These are phyloP conservation scores for Phytophthora pseudosyringae DNA, from an alignment of 352 stramenopile genomes.

Conservation along the genomic window DNA sequence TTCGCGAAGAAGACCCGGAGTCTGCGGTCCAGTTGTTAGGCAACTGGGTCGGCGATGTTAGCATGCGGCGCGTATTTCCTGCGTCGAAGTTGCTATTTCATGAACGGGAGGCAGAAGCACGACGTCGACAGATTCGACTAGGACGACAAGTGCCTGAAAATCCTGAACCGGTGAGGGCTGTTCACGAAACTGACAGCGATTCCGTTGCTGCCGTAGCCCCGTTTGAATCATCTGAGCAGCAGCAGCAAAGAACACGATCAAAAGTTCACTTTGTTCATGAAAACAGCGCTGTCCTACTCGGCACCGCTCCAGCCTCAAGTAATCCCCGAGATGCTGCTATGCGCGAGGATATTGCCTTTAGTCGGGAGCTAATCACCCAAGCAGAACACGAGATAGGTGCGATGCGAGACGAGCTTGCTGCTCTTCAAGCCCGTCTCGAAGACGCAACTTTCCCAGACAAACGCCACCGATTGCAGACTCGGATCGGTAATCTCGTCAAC, in stretches of 20 bases:
- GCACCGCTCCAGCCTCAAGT: neutral
- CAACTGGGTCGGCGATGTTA: slow-evolving; percentile 57
- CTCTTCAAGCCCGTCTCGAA: slow-evolving; percentile 52
- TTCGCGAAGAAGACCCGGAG: slow-evolving; percentile 40
- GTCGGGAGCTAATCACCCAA: slow-evolving; percentile 68
- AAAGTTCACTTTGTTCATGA: neutral
- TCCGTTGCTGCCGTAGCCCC: slow-evolving; percentile 14
- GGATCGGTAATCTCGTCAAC: slow-evolving; percentile 56
- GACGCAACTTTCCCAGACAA: slow-evolving; percentile 44
- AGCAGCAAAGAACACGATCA: slow-evolving; percentile 4
- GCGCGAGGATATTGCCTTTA: slow-evolving; percentile 55
- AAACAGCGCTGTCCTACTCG: neutral
- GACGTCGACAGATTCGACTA: slow-evolving; percentile 17
- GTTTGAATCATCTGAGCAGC: neutral
- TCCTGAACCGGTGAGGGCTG: neutral
- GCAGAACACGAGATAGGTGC: slow-evolving; percentile 66
- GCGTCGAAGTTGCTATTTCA: slow-evolving; percentile 54
- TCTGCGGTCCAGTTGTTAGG: slow-evolving; percentile 35
- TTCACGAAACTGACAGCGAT: slow-evolving; percentile 1
- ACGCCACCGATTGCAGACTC: slow-evolving; percentile 56
- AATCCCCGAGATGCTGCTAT: slow-evolving; percentile 37
- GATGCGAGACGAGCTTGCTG: slow-evolving; percentile 60
- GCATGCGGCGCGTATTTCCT: slow-evolving; percentile 63
- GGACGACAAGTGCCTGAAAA: neutral
- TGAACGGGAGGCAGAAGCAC: slow-evolving; percentile 43